phyloP scores from a whole-genome alignment of 1,139 yeast genomes.

The Geotrichum reessii region DNA sequence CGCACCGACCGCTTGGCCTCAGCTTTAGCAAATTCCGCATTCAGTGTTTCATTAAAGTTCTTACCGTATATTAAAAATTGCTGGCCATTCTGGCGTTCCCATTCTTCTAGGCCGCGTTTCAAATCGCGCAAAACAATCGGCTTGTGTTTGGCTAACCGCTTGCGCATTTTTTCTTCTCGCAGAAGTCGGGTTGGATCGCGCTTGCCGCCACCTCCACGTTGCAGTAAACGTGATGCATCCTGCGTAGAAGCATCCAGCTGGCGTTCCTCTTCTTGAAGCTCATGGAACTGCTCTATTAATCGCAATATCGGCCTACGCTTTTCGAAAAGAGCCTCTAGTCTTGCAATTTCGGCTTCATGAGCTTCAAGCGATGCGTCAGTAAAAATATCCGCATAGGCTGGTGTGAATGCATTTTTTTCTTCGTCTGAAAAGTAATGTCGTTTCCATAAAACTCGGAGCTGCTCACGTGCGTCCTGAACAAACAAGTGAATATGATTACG shows the following conservation, averaged over 20 bases:
- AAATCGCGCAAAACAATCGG: constrained; percentile 58
- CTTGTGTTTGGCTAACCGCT: constrained; percentile 56
- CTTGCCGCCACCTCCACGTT: constrained; percentile 52
- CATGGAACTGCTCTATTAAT: constrained; percentile 49
- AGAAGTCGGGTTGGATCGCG: constrained; percentile 61
- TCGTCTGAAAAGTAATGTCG: constrained; percentile 52
- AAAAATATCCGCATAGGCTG: constrained; percentile 39
- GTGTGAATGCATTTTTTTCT: constrained; percentile 37
- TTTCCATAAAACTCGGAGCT: constrained; percentile 59
- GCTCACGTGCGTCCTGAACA: constrained; percentile 55
- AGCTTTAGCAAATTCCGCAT: constrained; percentile 22
- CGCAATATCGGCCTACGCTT: constrained; percentile 42
- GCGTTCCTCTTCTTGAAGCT: constrained; percentile 54
- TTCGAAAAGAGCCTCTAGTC: constrained; percentile 49
- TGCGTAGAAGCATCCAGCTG: constrained; percentile 64
- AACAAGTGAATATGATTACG: constrained; percentile 61
- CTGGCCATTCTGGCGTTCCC: constrained; percentile 41
- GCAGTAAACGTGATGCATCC: constrained; percentile 72
- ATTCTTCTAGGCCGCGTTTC: constrained; percentile 44
- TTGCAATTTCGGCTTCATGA: constrained; percentile 59
- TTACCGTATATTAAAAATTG: constrained; percentile 34
- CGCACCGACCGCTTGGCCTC: constrained; percentile 15
- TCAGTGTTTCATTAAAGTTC: constrained; percentile 25
- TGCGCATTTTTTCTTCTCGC: constrained; percentile 73
- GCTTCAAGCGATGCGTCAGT: constrained; percentile 50